Percentiles rank a stretch among this genome's conserved stretches.
phyloP scores from a whole-genome alignment of 805 yeast genomes.

The Candida methanosorbosa region DNA sequence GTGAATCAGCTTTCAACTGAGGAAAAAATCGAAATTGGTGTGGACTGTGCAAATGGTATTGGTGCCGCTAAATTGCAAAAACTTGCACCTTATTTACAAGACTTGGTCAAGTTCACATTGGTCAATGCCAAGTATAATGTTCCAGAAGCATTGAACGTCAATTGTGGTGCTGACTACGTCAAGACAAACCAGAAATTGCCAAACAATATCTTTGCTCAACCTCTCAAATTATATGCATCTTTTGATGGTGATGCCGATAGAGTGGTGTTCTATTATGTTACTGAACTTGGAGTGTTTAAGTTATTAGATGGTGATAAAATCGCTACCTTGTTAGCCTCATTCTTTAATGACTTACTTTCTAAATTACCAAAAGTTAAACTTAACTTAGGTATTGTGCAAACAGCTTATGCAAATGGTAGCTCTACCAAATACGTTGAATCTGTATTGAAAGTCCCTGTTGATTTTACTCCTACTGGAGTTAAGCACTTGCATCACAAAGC shows the following conservation, averaged over 20 bases:
- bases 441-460: conserved; percentile 63
- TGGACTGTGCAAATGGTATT: conserved; percentile 96
- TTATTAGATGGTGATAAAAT: conserved; percentile 91
- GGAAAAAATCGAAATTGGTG: conserved; percentile 37
- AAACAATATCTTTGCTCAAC: conserved; percentile 36
- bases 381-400: conserved; percentile 81
- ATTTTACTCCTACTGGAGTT: conserved; percentile 92
- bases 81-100: conserved; percentile 31
- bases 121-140: conserved; percentile 46
- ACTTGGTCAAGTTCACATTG: conserved; percentile 30
- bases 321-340: conserved; percentile 71
- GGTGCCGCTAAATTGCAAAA: conserved; percentile 70
- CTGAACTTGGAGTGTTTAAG: conserved; percentile 30
- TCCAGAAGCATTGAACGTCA: conserved; percentile 57
- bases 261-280: conserved; percentile 68
- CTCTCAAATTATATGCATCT: conserved; percentile 57
- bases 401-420: conserved; percentile 96
- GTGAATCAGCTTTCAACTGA: conserved; percentile 13
- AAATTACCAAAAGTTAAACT: conserved; percentile 31
- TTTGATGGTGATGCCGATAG: conserved; percentile 98
- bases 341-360: conserved; percentile 41
- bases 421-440: conserved; percentile 67
- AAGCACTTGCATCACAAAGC: conserved; percentile 95
- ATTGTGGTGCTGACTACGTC: conserved; percentile 94
- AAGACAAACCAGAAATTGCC: conserved; percentile 84